These are phyloP conservation scores for Paramecium bursaria DNA, from an alignment of 73 alveolate species.

Conservation along the genomic window DNA sequence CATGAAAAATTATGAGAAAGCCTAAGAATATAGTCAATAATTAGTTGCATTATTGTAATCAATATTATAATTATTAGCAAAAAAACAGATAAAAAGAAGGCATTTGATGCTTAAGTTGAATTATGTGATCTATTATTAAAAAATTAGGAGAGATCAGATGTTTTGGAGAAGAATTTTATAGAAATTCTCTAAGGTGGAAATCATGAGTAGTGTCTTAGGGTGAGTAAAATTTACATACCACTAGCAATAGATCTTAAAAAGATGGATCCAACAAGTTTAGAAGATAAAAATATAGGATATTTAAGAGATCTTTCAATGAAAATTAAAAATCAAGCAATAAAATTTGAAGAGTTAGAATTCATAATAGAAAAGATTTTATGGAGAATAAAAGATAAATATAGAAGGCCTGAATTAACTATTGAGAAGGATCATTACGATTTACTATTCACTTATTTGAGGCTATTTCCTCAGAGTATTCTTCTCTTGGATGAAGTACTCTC, in stretches of 20 bases:
- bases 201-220: not conserved
- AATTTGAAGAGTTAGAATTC: not conserved
- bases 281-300: not conserved
- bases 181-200: slow-evolving; percentile 12
- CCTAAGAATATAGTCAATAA: slow-evolving; percentile 3
- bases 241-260: slow-evolving; percentile 22
- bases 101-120: slow-evolving; percentile 17
- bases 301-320: not conserved
- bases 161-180: not conserved
- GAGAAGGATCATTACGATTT: not conserved
- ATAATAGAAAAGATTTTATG: not conserved
- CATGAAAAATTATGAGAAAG: slow-evolving; percentile 27
- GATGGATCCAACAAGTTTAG: not conserved
- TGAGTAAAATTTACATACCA: slow-evolving; percentile 36
- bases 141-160: slow-evolving; percentile 13
- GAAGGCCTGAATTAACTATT: not conserved
- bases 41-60: slow-evolving; percentile 15
- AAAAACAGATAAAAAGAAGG: slow-evolving; percentile 45
- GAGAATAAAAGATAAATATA: not conserved
- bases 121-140: slow-evolving; percentile 18
- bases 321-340: not conserved
- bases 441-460: not conserved
- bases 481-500: slow-evolving; percentile 6
- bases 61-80: not conserved
- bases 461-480: slow-evolving; percentile 22